Evolutionary conservation across 345 rosid genomes (phyloP).

Genomic region (Eucalyptus rudis): DNA sequence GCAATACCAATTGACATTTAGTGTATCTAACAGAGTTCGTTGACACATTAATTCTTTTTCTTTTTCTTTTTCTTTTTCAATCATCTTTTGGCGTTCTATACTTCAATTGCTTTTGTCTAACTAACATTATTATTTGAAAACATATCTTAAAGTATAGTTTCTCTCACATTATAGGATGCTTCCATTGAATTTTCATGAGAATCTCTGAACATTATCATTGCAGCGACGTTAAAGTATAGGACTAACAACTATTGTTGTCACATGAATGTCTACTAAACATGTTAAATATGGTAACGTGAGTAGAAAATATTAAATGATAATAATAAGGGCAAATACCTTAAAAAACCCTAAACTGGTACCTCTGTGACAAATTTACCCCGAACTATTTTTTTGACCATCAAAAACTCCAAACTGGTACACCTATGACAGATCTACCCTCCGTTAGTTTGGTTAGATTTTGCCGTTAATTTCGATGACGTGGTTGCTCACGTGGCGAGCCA

Average conservation of each 20-base stretch:
- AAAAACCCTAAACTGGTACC: no score
- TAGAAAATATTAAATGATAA: no score
- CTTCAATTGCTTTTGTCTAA: neutral
- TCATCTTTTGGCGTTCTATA: neutral
- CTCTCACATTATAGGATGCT: neutral
- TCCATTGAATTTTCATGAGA: neutral
- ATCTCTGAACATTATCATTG: neutral
- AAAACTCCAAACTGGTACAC: no score
- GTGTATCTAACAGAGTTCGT: fast-evolving
- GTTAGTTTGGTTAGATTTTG: no score
- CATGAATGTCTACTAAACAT: neutral
- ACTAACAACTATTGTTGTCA: neutral
- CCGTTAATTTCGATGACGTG: no score
- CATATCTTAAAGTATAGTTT: neutral
- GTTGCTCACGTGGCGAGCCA: no score
- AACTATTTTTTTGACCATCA: no score
- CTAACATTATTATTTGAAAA: neutral
- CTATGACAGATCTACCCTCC: no score
- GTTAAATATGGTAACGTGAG: no score
- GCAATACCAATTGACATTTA: neutral
- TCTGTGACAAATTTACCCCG: no score
- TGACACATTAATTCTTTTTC: neutral
- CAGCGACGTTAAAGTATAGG: neutral
- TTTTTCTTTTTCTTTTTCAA: neutral
- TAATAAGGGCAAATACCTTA: no score